Conservation (phyloP, 768 basidiomycete genomes). For the Mycena floridula region DNA sequence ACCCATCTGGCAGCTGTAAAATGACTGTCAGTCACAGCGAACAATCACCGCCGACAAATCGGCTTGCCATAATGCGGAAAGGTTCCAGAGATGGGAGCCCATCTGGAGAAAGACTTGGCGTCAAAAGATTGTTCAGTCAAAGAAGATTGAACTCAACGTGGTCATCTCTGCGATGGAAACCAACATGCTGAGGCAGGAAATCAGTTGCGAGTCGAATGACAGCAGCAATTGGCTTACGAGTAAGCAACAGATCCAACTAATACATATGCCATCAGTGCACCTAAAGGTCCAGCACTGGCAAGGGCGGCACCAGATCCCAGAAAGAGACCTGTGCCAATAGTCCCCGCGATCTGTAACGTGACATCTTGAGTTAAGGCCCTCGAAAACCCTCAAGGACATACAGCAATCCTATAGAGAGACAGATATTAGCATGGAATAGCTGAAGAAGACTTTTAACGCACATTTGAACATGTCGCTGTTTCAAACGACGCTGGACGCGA, state of each 20-base stretch:
- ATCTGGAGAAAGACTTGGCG: too few species aligned
- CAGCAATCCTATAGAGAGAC: conserved; percentile 47
- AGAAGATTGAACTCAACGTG: too few species aligned
- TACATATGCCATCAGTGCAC: conserved; percentile 58
- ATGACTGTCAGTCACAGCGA: not conserved
- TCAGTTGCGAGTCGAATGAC: not conserved
- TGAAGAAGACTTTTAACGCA: conserved; percentile 27
- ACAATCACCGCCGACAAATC: not conserved
- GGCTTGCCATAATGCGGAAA: conserved; percentile 63
- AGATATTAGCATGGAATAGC: not conserved
- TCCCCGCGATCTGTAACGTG: conserved; percentile 60
- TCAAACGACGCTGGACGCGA: conserved; percentile 63
- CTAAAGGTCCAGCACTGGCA: conserved; percentile 54
- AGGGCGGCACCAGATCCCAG: conserved; percentile 64
- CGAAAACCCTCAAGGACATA: conserved; percentile 23
- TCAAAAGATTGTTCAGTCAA: too few species aligned
- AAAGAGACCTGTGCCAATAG: conserved; percentile 71
- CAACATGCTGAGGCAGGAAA: conserved; percentile 39
- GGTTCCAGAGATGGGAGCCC: conserved; percentile 72
- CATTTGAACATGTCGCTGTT: conserved; percentile 81
- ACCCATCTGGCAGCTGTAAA: conserved; percentile 46
- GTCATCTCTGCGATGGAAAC: conserved; percentile 76
- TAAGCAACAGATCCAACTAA: conserved; percentile 65
- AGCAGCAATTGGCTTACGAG: conserved; percentile 31
- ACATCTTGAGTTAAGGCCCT: not conserved